phyloP scores from a whole-genome alignment of 805 yeast species.

The Hanseniaspora valbyensis region DNA sequence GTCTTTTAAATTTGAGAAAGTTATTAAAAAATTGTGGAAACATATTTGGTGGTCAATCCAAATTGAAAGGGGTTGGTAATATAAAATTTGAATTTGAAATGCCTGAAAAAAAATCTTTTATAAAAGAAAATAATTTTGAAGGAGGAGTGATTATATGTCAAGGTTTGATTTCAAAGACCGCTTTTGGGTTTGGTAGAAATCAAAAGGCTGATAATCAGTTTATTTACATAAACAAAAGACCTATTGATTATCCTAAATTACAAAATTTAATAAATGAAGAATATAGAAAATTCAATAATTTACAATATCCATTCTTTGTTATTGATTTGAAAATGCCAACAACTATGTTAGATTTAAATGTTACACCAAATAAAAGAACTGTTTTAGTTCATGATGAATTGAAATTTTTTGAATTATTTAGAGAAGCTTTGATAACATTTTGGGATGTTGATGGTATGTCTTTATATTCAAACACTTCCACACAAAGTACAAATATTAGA shows the following conservation, averaged over 20 bases:
- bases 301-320: conserved; percentile 63
- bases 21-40: conserved; percentile 50
- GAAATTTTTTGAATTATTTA: conserved; percentile 44
- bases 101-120: conserved; percentile 22
- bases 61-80: conserved; percentile 42
- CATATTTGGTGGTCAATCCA: conserved; percentile 59
- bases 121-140: conserved; percentile 17
- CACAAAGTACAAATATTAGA: too few species aligned
- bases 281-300: conserved; percentile 57
- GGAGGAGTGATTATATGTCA: conserved; percentile 24
- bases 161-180: conserved; percentile 66
- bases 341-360: conserved; percentile 61
- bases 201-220: conserved; percentile 60
- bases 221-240: conserved; percentile 64
- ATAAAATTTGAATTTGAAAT: conserved; percentile 33
- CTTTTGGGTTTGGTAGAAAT: conserved; percentile 68
- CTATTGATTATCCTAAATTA: conserved; percentile 48
- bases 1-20: conserved; percentile 16
- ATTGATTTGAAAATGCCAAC: conserved; percentile 48
- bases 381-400: conserved; percentile 58
- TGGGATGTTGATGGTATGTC: conserved; percentile 34
- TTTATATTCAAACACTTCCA: conserved; percentile 23
- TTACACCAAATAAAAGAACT: conserved; percentile 81
- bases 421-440: conserved; percentile 38
- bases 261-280: conserved; percentile 56